Evolutionary conservation across 2,329 filamentous ascomycete genomes (phyloP), one percentile per base, ranked within the genome.

Genomic region (Diplodia intermedia): DNA sequence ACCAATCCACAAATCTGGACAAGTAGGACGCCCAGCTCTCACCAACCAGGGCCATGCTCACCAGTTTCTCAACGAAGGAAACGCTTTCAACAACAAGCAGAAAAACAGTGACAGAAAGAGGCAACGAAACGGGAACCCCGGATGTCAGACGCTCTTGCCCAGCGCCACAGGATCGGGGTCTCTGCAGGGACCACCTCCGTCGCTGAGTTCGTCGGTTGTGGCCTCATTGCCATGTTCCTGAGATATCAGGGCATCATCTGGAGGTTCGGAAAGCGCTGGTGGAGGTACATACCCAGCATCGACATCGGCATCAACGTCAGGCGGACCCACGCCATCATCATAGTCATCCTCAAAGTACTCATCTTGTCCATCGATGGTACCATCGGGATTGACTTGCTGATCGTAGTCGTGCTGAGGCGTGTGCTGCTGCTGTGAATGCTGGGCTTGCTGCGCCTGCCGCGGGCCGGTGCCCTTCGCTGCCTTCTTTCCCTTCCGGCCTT

Each of bases 401-500:
- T 67, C 66, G 49, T 61, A 60, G 49, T 36, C 50, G 18, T 62
- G 53, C 54, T 60, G 66, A 23, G 33, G 15, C 11, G 33, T 33
- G 23, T 60, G 43, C n/a, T 67, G 66, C 66, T 63, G 66, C 36
- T 68, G 66, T 5, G 57, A 15, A 43, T 68, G 57, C 38, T 68
- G 66, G 57, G 55, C 62, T 20, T 50, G 63, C 9, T 50, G n/a
- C 4, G 38, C 20, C 15, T 74, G 73, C 66, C 78, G 77, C 69
- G 77, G 75, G 68, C 78, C 75, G 14, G 67, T 71, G 69, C 86
- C 85, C 78, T 95, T 97, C 72, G 83, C 87, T 31, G 86, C 86
- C 82, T 97, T 97, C 83, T 92, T 97, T 62, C 89, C 90, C 81
- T 97, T 97, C 38, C 93, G 87, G 65, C 91, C 91, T 82, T 97